A percentile compares a stretch with the other conserved stretches of the same genome.
phyloP scores from a whole-genome alignment of 2,329 filamentous ascomycete genomes.

The Exophiala dermatitidis region DNA sequence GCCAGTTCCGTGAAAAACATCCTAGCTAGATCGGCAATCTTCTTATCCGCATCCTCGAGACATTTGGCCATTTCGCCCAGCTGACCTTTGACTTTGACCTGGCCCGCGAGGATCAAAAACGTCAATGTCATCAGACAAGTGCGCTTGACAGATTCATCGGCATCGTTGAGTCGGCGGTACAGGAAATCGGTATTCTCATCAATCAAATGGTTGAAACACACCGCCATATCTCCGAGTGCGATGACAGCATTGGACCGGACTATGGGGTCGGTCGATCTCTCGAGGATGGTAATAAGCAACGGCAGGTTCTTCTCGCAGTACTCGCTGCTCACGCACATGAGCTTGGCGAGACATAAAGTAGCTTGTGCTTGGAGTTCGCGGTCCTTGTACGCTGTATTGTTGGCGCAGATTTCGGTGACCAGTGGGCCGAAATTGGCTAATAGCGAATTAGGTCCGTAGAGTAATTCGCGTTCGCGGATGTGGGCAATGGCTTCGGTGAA shows the following conservation, averaged over 20 bases:
- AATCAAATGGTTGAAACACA: conserved; percentile 98
- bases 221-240: conserved; percentile 95
- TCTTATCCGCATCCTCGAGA: conserved; percentile 88
- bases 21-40: conserved; percentile 82
- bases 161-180: conserved; percentile 84
- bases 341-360: conserved; percentile 88
- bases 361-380: conserved; percentile 86
- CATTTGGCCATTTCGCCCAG: conserved; percentile 99
- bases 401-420: conserved; percentile 87
- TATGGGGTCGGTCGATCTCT: conserved; percentile 83
- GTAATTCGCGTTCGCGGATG: conserved; percentile 74
- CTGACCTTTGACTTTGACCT: conserved; percentile 99
- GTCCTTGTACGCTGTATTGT: conserved; percentile 87
- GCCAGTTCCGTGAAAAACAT: conserved; percentile 99
- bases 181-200: conserved; percentile 99
- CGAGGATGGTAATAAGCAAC: conserved; percentile 94
- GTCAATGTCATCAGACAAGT: conserved; percentile 98
- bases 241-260: conserved; percentile 95
- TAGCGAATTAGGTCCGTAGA: conserved; percentile 75
- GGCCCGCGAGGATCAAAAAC: conserved; percentile 90
- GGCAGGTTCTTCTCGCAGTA: conserved; percentile 92
- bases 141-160: conserved; percentile 82
- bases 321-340: conserved; percentile 96
- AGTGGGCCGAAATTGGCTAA: conserved; percentile 86
- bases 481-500: conserved; percentile 81